A percentile compares a stretch with the other conserved stretches of the same genome.
Evolutionary conservation across 1,139 yeast species (phyloP).

Genomic region (Saccharomyces hybrid): DNA sequence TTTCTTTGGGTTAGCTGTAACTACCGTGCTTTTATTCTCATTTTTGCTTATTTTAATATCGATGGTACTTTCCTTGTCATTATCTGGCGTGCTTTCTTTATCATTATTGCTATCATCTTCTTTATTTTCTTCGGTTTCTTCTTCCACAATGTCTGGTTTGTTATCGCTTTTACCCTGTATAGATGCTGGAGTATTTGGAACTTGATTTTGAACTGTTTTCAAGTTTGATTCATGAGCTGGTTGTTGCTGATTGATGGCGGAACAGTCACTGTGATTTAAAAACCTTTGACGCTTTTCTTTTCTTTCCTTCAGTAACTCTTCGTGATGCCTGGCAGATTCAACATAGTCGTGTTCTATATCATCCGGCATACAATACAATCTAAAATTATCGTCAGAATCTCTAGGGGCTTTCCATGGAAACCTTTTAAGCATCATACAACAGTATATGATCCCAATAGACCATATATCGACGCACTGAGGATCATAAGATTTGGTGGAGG

Average conservation of each 20-base stretch:
- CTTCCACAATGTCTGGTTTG: constrained; percentile 1
- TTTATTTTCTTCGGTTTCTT: not conserved
- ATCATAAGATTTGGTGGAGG: constrained; percentile 62
- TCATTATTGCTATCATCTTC: not conserved
- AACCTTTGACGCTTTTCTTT: constrained; percentile 17
- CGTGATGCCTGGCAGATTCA: constrained; percentile 44
- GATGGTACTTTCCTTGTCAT: constrained; percentile 3
- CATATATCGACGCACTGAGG: constrained; percentile 93
- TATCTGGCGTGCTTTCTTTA: constrained; percentile 1
- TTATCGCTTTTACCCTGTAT: constrained; percentile 1
- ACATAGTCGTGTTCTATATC: constrained; percentile 38
- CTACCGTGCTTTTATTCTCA: not conserved
- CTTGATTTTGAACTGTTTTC: not conserved
- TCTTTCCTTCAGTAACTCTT: constrained; percentile 33
- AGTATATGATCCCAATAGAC: constrained; percentile 91
- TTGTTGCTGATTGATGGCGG: not conserved
- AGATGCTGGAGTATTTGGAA: not conserved
- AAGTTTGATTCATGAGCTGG: not conserved
- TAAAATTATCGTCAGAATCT: constrained; percentile 78
- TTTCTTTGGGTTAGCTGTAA: not conserved
- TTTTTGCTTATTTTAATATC: not conserved
- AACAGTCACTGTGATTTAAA: not conserved
- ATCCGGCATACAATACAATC: constrained; percentile 43
- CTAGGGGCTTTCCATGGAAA: constrained; percentile 98
- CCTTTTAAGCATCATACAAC: constrained; percentile 89